Conservation (phyloP, 176 grass and related monocot species). For the Bothriochloa decipiens region DNA sequence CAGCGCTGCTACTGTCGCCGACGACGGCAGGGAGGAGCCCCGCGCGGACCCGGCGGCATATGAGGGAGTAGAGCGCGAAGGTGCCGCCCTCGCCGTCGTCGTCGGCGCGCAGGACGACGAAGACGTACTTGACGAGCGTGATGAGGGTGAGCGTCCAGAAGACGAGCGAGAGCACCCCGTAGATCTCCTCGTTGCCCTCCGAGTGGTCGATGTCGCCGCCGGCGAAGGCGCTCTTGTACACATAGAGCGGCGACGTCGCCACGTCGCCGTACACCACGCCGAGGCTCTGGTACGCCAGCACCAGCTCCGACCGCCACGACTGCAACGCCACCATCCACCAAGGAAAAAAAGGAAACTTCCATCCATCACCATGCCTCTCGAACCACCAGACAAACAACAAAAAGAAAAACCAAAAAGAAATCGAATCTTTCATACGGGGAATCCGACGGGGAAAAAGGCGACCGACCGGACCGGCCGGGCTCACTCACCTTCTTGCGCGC, state of each 20-base stretch:
- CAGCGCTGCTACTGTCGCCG: slow-evolving; percentile 25
- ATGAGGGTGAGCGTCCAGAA: slow-evolving; percentile 97
- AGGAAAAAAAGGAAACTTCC: not conserved
- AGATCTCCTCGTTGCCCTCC: slow-evolving; percentile 92
- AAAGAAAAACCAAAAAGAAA: not conserved
- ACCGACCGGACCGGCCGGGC: not conserved
- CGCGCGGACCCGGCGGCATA: slow-evolving; percentile 68
- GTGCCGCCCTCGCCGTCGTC: slow-evolving; percentile 94
- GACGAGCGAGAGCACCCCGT: slow-evolving; percentile 90
- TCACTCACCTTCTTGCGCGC: not conserved
- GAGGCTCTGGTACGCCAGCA: slow-evolving; percentile 89
- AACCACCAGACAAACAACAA: not conserved
- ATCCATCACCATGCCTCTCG: not conserved
- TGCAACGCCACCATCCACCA: slow-evolving; percentile 25
- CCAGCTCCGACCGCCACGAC: slow-evolving; percentile 57
- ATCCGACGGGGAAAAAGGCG: not conserved
- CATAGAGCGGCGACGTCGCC: slow-evolving; percentile 88
- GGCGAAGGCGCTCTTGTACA: slow-evolving; percentile 85
- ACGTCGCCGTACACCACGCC: slow-evolving; percentile 93
- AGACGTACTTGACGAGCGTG: slow-evolving; percentile 87
- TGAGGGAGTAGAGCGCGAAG: slow-evolving; percentile 95
- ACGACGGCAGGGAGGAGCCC: slow-evolving; percentile 52
- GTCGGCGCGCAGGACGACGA: slow-evolving; percentile 85
- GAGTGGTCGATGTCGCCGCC: slow-evolving; percentile 90
- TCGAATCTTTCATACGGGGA: not conserved